Evolutionary conservation across 2,329 filamentous ascomycete genomes (phyloP).

Genomic region (Cladophialophora immunda): DNA sequence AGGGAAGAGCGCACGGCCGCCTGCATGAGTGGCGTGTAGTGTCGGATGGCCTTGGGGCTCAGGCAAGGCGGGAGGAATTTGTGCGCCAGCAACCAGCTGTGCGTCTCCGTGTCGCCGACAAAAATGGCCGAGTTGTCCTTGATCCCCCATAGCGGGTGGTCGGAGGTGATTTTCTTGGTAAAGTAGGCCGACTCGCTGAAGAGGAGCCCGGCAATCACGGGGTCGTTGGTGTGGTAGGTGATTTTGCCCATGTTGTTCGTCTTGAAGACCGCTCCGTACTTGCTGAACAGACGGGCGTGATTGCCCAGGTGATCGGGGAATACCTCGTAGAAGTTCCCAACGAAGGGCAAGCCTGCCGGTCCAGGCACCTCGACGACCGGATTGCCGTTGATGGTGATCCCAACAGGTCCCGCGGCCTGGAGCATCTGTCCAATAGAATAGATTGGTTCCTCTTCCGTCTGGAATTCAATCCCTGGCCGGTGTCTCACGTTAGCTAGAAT

Average conservation of each 20-base stretch:
- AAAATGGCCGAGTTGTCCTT: constrained; percentile 45
- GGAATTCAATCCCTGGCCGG: too few relatives aligned
- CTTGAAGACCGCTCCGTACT: constrained; percentile 62
- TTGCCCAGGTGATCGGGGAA: constrained; percentile 68
- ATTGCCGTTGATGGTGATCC: too few relatives aligned
- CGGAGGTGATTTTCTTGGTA: constrained; percentile 59
- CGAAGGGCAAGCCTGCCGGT: constrained; percentile 45
- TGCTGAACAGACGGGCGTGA: constrained; percentile 62
- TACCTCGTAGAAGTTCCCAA: constrained; percentile 64
- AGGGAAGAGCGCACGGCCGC: too few relatives aligned
- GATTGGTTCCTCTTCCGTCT: too few relatives aligned
- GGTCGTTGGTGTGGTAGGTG: constrained; percentile 62
- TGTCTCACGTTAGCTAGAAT: too few relatives aligned
- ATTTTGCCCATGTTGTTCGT: constrained; percentile 62
- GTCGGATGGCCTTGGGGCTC: constrained; percentile 67
- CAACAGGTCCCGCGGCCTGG: too few relatives aligned
- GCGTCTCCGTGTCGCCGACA: constrained; percentile 42
- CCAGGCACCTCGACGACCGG: constrained; percentile 10
- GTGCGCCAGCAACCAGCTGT: constrained; percentile 56
- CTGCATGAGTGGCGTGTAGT: constrained; percentile 60
- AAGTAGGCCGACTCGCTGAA: constrained; percentile 51
- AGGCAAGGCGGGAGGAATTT: constrained; percentile 70
- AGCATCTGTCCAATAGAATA: too few relatives aligned
- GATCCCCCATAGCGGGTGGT: constrained; percentile 44
- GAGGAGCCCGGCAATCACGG: constrained; percentile 55